Base-by-base conservation (phyloP, 306 rosid species). In the Prunus mongolica region DNA sequence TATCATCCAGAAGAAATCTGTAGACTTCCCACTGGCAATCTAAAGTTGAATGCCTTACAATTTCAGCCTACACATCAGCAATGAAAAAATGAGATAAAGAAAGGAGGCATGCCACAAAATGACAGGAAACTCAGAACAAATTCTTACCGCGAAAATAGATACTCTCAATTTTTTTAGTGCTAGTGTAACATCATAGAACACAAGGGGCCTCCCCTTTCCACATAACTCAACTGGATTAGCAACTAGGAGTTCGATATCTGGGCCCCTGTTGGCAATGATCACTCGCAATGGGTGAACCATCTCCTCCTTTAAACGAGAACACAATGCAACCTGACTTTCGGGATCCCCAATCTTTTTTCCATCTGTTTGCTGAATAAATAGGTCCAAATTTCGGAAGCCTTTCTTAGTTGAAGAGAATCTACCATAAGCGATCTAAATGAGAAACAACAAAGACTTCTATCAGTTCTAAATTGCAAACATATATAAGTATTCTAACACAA, bases 151-250 rank as follows among this genome's bases (percentile, higher is more conserved):
- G 87, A 93, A 93, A 71, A 93, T 87, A 80, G 79, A 83, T 45
- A 91, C 77, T 76, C 94, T 91, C 61, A 90, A 69, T 4, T 78
- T 81, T 75, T 93, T 93, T 19, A 93, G 84, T 24, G 94, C 89
- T 61, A 83, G 82, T 18, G 98, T 90, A 50, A 90, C 96, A 78
- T 93, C 94, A 14, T 87, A 89, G 83, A 93, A 93, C 34, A 93
- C 98, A 1, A 93, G 93, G n/a, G 98, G 98, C 72, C 96, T 84
- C 80, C 96, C 98, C 74, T 78, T 86, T 78, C 98, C 98, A 19
- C 79, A 84, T 72, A 89, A 71, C 82, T 93, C 98, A 34, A 86
- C 98, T 0, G 98, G 98, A 82, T 93, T 93, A 27, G 96, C 96
- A 61, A 93, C 96, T 67, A 93, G 80, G 68, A 93, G 91, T 76